Percentiles rank a stretch among this genome's conserved stretches.
Conservation (phyloP, 2,329 filamentous ascomycete genomes). For the Beauveria australis region DNA sequence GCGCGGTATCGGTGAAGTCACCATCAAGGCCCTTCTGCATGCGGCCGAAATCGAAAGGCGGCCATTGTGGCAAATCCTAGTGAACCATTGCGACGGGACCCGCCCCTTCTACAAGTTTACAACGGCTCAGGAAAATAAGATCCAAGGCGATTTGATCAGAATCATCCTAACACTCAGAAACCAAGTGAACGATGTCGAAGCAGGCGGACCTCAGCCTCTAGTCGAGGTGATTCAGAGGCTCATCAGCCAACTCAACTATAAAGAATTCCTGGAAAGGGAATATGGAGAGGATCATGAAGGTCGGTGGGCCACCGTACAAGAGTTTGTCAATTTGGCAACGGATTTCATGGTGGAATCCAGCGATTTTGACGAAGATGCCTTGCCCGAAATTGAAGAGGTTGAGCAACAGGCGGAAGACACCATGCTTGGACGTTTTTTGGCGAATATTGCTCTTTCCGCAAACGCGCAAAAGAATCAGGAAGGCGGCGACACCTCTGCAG, state of each 20-base stretch:
- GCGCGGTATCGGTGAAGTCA: slow-evolving; percentile 71
- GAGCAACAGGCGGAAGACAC: slow-evolving; percentile 54
- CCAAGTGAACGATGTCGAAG: slow-evolving; percentile 21
- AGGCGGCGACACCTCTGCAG: slow-evolving; percentile 45
- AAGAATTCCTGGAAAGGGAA: slow-evolving; percentile 63
- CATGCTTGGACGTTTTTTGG: slow-evolving; percentile 68
- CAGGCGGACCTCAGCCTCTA: slow-evolving; percentile 26
- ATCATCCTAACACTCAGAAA: slow-evolving; percentile 28
- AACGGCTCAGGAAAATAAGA: slow-evolving; percentile 42
- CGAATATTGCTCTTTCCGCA: slow-evolving; percentile 79
- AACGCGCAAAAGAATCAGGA: slow-evolving; percentile 61
- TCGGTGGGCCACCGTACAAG: slow-evolving; percentile 82
- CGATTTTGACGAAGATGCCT: slow-evolving; percentile 41
- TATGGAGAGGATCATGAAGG: slow-evolving; percentile 69
- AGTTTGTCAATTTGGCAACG: slow-evolving; percentile 70
- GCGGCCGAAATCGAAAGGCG: slow-evolving; percentile 64
- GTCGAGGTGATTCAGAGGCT: slow-evolving; percentile 43
- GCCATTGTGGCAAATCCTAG: slow-evolving; percentile 68
- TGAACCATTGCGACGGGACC: slow-evolving; percentile 43
- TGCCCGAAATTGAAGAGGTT: slow-evolving; percentile 63
- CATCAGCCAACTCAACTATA: slow-evolving; percentile 60
- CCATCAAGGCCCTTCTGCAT: slow-evolving; percentile 63
- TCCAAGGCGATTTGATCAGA: slow-evolving; percentile 42
- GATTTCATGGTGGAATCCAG: slow-evolving; percentile 52
- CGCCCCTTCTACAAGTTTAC: slow-evolving; percentile 40